These are phyloP conservation scores for Xylaria hypoxylon DNA, from an alignment of 2,329 filamentous ascomycete species.

Conservation along the genomic window DNA sequence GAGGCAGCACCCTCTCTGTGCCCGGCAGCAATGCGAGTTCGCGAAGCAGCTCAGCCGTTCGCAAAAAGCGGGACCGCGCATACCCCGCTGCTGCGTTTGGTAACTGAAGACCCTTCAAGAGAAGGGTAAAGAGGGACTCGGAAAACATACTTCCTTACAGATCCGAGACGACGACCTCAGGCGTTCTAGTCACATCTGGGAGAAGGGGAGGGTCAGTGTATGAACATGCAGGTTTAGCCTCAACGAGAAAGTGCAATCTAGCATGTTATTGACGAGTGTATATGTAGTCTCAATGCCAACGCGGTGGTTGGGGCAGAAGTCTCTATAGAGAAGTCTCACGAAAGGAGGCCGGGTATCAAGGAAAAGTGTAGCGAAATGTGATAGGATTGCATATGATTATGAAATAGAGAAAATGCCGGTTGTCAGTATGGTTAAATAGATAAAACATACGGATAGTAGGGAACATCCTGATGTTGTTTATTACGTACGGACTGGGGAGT, in stretches of 20 bases:
- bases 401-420: not conserved
- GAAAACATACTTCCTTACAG: not conserved
- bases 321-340: not conserved
- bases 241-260: not conserved
- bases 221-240: not conserved
- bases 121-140: not conserved
- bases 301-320: not conserved
- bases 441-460: slow-evolving; percentile 10
- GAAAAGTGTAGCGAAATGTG: not conserved
- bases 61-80: slow-evolving; percentile 70
- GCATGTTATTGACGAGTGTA: not conserved
- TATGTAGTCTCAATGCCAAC: not conserved
- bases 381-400: not conserved
- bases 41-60: slow-evolving; percentile 64
- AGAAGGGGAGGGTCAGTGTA: not conserved
- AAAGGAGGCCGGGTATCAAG: not conserved
- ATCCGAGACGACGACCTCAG: not conserved
- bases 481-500: not conserved
- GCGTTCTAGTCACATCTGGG: not conserved
- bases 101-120: slow-evolving; percentile 43
- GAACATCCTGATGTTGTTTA: not conserved
- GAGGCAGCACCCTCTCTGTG: slow-evolving; percentile 35
- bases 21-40: slow-evolving; percentile 61
- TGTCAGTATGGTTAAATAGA: slow-evolving; percentile 20
- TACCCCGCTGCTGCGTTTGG: slow-evolving; percentile 74